phyloP scores from a whole-genome alignment of 2,329 filamentous ascomycete species.

The Alternaria sp. region DNA sequence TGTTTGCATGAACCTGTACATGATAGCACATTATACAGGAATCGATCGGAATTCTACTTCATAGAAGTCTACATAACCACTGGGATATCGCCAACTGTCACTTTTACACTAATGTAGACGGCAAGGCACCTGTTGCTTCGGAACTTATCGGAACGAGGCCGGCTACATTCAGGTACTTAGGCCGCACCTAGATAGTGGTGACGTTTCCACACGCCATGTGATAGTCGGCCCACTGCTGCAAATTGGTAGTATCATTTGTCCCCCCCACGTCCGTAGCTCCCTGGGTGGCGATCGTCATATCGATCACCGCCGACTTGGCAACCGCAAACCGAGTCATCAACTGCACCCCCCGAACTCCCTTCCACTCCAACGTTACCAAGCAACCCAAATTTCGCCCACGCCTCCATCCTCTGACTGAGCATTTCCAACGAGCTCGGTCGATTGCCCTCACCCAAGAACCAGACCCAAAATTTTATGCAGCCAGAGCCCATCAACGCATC shows the following conservation, averaged over 20 bases:
- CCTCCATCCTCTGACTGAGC: slow-evolving; percentile 42
- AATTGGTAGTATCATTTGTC: slow-evolving; percentile 1
- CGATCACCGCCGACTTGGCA: slow-evolving; percentile 17
- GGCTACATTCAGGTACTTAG: neutral
- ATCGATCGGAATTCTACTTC: neutral
- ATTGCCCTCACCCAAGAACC: slow-evolving; percentile 38
- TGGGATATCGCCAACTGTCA: neutral
- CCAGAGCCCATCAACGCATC: slow-evolving; percentile 61
- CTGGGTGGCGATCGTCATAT: slow-evolving; percentile 23
- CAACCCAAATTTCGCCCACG: slow-evolving; percentile 25
- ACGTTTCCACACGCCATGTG: neutral
- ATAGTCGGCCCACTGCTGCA: slow-evolving; percentile 2
- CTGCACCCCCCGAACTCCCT: slow-evolving; percentile 8
- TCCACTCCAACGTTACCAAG: slow-evolving; percentile 20
- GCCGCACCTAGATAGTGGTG: neutral
- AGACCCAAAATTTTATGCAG: slow-evolving; percentile 67
- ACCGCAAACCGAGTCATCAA: slow-evolving; percentile 15
- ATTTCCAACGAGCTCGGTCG: slow-evolving; percentile 62
- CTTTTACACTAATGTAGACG: neutral
- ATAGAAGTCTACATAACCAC: neutral
- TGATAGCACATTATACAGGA: neutral
- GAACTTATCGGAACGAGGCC: slow-evolving; percentile 3
- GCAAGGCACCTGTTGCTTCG: neutral
- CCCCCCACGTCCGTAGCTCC: slow-evolving; percentile 18
- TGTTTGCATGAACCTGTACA: neutral